A percentile compares a stretch with the other conserved stretches of the same genome.
These are phyloP conservation scores for Phytophthora foliorum DNA, from an alignment of 352 stramenopile genomes.

Conservation along the genomic window DNA sequence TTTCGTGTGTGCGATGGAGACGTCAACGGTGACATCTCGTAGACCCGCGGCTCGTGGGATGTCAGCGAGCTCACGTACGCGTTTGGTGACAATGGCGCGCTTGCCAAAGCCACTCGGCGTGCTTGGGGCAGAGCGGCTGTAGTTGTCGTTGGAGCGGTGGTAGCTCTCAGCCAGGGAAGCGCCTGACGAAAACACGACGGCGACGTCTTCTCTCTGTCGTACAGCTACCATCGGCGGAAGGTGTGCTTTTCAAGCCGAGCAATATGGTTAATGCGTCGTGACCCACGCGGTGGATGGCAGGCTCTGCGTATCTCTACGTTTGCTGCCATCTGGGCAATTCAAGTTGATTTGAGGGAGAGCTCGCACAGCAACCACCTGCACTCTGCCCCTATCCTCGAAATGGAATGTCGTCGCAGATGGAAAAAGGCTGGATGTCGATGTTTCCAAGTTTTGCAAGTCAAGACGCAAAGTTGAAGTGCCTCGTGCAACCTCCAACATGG, in stretches of 20 bases:
- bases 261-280: constrained; percentile 14
- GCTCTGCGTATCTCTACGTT: constrained; percentile 24
- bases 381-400: constrained; percentile 2
- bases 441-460: too few species aligned
- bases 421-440: background rate
- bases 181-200: constrained; percentile 27
- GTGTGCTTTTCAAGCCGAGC: background rate
- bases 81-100: constrained; percentile 32
- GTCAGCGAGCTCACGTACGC: constrained; percentile 56
- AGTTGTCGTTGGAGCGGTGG: constrained; percentile 23
- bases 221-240: constrained; percentile 25
- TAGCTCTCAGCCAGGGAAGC: constrained; percentile 30
- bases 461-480: background rate
- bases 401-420: background rate
- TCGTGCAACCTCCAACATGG: background rate
- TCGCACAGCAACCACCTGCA: constrained; percentile 16
- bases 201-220: constrained; percentile 24
- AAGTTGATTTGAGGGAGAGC: constrained; percentile 19
- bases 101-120: constrained; percentile 20
- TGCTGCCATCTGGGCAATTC: constrained; percentile 18
- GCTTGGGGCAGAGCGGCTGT: constrained; percentile 19
- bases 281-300: background rate
- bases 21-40: constrained; percentile 55
- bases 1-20: constrained; percentile 58
- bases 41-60: constrained; percentile 68